Evolutionary conservation across 441 rosid species (phyloP).

Genomic region (Croton laevigatus): DNA sequence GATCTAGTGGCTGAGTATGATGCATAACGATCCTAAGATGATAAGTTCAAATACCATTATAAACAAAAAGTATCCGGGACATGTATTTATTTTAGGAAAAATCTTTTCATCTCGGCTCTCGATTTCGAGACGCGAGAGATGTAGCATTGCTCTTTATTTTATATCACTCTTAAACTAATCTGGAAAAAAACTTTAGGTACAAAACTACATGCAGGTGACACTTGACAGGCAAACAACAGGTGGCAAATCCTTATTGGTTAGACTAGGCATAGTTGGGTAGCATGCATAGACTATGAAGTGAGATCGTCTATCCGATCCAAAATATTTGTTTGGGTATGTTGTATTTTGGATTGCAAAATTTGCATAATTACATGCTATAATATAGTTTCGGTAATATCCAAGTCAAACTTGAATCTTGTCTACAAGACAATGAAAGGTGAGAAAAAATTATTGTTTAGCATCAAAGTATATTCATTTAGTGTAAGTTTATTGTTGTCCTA

Average conservation of each 20-base stretch:
- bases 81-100: too few species aligned
- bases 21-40: too few species aligned
- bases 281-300: not conserved
- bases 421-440: not conserved
- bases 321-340: too few species aligned
- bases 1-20: too few species aligned
- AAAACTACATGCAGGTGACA: not conserved
- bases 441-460: slow-evolving; percentile 21
- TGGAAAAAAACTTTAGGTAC: too few species aligned
- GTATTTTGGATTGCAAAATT: not conserved
- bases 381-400: not conserved
- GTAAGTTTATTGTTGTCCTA: not conserved
- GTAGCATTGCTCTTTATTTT: too few species aligned
- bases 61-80: too few species aligned
- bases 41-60: too few species aligned
- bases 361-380: too few species aligned
- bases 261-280: not conserved
- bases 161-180: too few species aligned
- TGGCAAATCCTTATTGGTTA: not conserved
- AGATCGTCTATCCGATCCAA: not conserved
- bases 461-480: not conserved
- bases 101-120: too few species aligned
- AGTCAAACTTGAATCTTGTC: not conserved
- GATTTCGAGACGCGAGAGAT: too few species aligned
- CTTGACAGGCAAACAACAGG: slow-evolving; percentile 1